Conservation (phyloP, 2,329 filamentous ascomycete genomes). For the Sarocladium brachiariae region DNA sequence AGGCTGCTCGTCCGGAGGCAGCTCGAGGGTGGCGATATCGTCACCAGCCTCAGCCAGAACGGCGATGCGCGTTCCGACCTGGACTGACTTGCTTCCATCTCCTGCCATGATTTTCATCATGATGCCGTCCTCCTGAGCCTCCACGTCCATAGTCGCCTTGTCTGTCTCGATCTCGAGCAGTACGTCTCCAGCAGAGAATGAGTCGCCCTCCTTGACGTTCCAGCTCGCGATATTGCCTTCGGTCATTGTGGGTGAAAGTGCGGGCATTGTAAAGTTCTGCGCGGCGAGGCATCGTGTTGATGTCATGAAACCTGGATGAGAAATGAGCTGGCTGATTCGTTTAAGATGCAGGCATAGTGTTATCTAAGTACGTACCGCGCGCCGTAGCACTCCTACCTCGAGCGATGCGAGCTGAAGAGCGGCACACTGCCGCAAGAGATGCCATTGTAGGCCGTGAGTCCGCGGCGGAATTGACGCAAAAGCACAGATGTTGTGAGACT, state of each 20-base stretch:
- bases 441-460: constrained; percentile 44
- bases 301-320: constrained; percentile 53
- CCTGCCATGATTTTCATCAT: constrained; percentile 73
- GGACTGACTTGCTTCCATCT: constrained; percentile 68
- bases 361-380: constrained; percentile 44
- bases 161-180: constrained; percentile 90
- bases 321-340: constrained; percentile 1
- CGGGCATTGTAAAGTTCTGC: constrained; percentile 86
- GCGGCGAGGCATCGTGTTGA: constrained; percentile 60
- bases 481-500: constrained; percentile 17
- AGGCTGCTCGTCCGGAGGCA: constrained; percentile 61
- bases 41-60: constrained; percentile 78
- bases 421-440: constrained; percentile 57
- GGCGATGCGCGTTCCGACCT: constrained; percentile 75
- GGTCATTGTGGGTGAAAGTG: constrained; percentile 87
- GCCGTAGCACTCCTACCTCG: constrained; percentile 39
- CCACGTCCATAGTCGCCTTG: constrained; percentile 91
- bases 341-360: neutral
- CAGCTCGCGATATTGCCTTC: constrained; percentile 82
- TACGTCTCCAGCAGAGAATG: constrained; percentile 76
- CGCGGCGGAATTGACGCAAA: constrained; percentile 11
- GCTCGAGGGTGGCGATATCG: constrained; percentile 65
- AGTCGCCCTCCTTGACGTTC: constrained; percentile 82
- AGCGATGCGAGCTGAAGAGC: constrained; percentile 54
- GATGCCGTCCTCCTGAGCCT: constrained; percentile 83